Percentiles rank a stretch among this genome's conserved stretches.
Conservation (phyloP, 2,329 filamentous ascomycete genomes). For the Coniochaeta sp. region DNA sequence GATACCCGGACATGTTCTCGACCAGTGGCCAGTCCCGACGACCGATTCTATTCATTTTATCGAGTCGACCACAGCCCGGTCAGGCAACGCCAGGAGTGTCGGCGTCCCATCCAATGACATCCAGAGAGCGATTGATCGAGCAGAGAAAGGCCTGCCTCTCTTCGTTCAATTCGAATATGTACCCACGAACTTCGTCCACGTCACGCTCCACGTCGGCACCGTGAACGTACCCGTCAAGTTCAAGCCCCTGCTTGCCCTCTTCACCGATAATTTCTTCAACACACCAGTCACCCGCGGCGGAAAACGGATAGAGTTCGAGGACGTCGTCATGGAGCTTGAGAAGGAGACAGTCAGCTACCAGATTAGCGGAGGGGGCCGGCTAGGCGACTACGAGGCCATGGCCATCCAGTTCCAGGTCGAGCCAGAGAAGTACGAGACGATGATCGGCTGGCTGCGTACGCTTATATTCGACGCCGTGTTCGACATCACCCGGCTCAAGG, state of each 20-base stretch:
- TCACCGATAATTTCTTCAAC: slow-evolving; percentile 90
- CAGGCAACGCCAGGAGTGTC: slow-evolving; percentile 67
- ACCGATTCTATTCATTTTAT: slow-evolving; percentile 95
- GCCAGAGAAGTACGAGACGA: slow-evolving; percentile 74
- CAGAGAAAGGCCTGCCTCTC: slow-evolving; percentile 57
- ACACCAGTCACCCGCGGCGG: slow-evolving; percentile 75
- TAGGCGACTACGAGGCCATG: slow-evolving; percentile 77
- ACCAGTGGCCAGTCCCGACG: slow-evolving; percentile 72
- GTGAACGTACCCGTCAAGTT: slow-evolving; percentile 69
- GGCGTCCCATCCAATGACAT: slow-evolving; percentile 61
- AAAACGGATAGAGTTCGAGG: slow-evolving; percentile 75
- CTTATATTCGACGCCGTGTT: slow-evolving; percentile 88
- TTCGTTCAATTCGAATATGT: slow-evolving; percentile 98
- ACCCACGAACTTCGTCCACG: slow-evolving; percentile 83
- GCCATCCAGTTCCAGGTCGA: slow-evolving; percentile 81
- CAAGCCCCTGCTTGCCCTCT: slow-evolving; percentile 77
- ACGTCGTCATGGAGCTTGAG: slow-evolving; percentile 86
- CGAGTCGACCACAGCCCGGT: slow-evolving; percentile 74
- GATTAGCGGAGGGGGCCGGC: slow-evolving; percentile 58
- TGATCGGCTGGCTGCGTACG: slow-evolving; percentile 76
- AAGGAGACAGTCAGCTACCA: slow-evolving; percentile 82
- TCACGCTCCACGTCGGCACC: slow-evolving; percentile 76
- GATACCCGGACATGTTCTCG: slow-evolving; percentile 76
- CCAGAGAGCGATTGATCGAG: slow-evolving; percentile 69
- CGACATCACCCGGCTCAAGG: slow-evolving; percentile 59